phyloP scores from a whole-genome alignment of 2,329 filamentous ascomycete genomes.

The Lachnellula cervina region DNA sequence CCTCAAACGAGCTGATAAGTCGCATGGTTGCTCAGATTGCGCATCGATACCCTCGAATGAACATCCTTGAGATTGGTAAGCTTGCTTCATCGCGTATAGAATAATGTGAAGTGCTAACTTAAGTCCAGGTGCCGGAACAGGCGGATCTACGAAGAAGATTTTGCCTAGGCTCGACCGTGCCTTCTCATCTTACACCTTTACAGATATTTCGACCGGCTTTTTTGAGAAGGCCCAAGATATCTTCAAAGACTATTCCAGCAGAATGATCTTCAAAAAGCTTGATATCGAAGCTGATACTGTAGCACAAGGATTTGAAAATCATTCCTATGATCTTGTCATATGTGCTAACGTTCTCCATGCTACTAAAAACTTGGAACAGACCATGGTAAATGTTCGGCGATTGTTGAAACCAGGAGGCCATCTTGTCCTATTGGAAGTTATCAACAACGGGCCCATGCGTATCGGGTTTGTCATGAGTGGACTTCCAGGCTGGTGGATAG shows the following conservation, averaged over 20 bases:
- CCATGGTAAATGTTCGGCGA: constrained; percentile 24
- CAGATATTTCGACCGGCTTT: constrained; percentile 40
- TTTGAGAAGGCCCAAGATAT: constrained; percentile 34
- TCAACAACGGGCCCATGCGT: constrained; percentile 20
- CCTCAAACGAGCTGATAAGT: constrained; percentile 81
- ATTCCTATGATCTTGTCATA: constrained; percentile 22
- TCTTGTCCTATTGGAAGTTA: constrained; percentile 26
- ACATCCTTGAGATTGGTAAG: constrained; percentile 35
- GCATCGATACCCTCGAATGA: constrained; percentile 31
- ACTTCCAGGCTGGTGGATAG: constrained; percentile 32
- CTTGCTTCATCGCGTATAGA: constrained; percentile 1
- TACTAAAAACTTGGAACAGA: constrained; percentile 17
- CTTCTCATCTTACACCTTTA: constrained; percentile 41
- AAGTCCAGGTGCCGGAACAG: constrained; percentile 35
- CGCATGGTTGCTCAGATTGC: constrained; percentile 58
- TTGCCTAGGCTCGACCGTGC: constrained; percentile 29
- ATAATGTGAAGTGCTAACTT: constrained; percentile 28
- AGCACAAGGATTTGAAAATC: constrained; percentile 15
- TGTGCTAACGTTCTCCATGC: constrained; percentile 23
- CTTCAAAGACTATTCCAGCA: constrained; percentile 22
- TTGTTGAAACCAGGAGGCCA: constrained; percentile 29
- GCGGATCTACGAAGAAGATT: constrained; percentile 36
- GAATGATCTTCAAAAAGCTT: constrained; percentile 30
- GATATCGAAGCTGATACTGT: constrained; percentile 10
- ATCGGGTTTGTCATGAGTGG: constrained; percentile 27